Conservation (phyloP, 306 rosid species). For the Cucumis sativus region DNA sequence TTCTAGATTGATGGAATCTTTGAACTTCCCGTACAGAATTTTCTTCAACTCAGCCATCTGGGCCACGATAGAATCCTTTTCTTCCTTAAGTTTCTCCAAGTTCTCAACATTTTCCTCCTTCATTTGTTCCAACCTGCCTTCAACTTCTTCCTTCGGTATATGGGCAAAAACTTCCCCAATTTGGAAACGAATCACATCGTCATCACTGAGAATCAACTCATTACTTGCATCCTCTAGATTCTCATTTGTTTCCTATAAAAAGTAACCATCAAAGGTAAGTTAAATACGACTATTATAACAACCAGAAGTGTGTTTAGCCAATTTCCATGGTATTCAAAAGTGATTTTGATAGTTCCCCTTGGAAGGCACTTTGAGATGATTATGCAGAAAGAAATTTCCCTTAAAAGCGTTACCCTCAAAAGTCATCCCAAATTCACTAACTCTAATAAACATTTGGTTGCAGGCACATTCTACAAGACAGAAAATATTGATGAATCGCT, state of each 20-base stretch:
- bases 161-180: slow-evolving; percentile 89
- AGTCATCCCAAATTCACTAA: not conserved
- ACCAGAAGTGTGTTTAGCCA: not conserved
- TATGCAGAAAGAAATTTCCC: not conserved
- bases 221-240: slow-evolving; percentile 86
- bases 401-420: not conserved
- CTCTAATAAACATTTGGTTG: not conserved
- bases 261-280: not conserved
- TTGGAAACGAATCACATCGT: slow-evolving; percentile 77
- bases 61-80: slow-evolving; percentile 53
- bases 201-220: slow-evolving; percentile 87
- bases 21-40: slow-evolving; percentile 78
- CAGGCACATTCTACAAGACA: not conserved
- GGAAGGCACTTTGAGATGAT: not conserved
- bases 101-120: slow-evolving; percentile 54
- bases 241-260: slow-evolving; percentile 56
- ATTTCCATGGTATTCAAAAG: not conserved
- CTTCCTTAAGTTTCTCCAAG: slow-evolving; percentile 56
- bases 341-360: not conserved
- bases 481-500: not conserved
- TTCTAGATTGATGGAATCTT: slow-evolving; percentile 94
- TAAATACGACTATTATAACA: not conserved
- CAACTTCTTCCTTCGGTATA: slow-evolving; percentile 79
- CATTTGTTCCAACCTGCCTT: slow-evolving; percentile 66
- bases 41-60: slow-evolving; percentile 79